Conservation (phyloP, 2,329 filamentous ascomycete genomes). For the Xylariomycetidae sp. region DNA sequence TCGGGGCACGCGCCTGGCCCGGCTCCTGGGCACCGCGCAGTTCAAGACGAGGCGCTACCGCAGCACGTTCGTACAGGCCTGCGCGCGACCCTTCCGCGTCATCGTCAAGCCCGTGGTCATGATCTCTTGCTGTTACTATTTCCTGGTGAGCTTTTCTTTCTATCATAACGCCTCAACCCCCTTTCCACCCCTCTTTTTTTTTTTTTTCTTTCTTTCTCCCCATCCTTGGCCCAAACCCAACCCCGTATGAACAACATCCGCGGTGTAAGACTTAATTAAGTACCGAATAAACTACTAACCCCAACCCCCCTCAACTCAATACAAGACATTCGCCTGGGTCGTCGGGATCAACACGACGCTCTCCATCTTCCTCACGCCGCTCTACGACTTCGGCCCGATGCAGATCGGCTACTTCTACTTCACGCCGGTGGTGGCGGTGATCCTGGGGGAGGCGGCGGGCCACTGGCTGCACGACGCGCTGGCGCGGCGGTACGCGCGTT, state of each 20-base stretch:
- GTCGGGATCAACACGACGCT: slow-evolving; percentile 55
- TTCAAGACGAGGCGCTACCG: slow-evolving; percentile 30
- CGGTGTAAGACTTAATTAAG: too few species aligned
- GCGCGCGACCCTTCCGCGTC: slow-evolving; percentile 32
- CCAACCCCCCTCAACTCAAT: too few species aligned
- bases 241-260: too few species aligned
- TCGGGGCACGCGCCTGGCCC: slow-evolving; percentile 23
- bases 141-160: slow-evolving; percentile 20
- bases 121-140: slow-evolving; percentile 31
- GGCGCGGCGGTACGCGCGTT: slow-evolving; percentile 37
- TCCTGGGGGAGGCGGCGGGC: slow-evolving; percentile 49
- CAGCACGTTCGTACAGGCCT: slow-evolving; percentile 36
- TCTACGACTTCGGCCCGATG: slow-evolving; percentile 46
- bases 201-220: too few species aligned
- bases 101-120: slow-evolving; percentile 35
- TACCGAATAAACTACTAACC: too few species aligned
- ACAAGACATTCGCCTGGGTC: slow-evolving; percentile 41
- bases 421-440: slow-evolving; percentile 48
- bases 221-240: too few species aligned
- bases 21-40: slow-evolving; percentile 28
- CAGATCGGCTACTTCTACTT: slow-evolving; percentile 56
- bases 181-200: not conserved
- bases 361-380: slow-evolving; percentile 43
- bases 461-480: slow-evolving; percentile 53
- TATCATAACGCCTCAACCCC: not conserved